Conservation (phyloP, 176 grass and related monocot species). For the Oryza coarctata region DNA sequence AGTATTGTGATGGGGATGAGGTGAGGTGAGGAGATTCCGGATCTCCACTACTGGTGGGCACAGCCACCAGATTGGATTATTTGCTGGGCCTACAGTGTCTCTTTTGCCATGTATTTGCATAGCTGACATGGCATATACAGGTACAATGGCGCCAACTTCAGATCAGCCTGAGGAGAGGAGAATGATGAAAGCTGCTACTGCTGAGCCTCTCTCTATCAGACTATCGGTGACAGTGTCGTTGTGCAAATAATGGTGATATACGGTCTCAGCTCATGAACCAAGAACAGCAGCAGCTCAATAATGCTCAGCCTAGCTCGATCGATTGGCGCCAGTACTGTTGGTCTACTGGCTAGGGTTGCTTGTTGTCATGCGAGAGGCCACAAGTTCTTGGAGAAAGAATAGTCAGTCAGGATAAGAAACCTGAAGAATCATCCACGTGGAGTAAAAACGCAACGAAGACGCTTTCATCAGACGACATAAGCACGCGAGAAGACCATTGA, state of each 20-base stretch:
- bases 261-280: neutral
- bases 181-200: too few relatives aligned
- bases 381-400: neutral
- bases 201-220: neutral
- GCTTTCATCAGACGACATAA: too few relatives aligned
- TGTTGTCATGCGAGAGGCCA: neutral
- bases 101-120: neutral
- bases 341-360: neutral
- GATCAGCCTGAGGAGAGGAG: slow-evolving; percentile 11
- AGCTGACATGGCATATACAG: slow-evolving; percentile 22
- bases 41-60: neutral
- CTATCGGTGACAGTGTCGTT: neutral
- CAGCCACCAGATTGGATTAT: neutral
- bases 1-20: neutral
- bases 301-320: neutral
- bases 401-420: neutral
- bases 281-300: neutral
- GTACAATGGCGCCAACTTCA: neutral
- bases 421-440: neutral
- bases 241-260: neutral
- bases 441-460: neutral
- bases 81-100: neutral
- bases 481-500: neutral
- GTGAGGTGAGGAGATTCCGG: neutral
- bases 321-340: too few relatives aligned